Conservation (phyloP, 441 rosid genomes). For the Metrosideros polymorpha region DNA sequence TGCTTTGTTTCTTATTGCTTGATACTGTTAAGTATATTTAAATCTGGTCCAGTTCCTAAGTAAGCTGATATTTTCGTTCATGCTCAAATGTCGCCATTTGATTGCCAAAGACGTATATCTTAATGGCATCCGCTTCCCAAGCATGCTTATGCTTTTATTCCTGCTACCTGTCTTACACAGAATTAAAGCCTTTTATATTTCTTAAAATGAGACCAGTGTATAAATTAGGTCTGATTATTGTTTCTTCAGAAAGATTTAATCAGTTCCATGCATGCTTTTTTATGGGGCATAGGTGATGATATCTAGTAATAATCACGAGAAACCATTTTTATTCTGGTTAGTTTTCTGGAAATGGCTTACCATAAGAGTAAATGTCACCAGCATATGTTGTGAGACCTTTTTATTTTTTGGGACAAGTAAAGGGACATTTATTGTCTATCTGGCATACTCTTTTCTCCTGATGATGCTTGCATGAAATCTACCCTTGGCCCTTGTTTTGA, state of each 20-base stretch:
- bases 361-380: neutral
- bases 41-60: neutral
- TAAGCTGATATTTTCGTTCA: neutral
- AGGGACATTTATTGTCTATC: neutral
- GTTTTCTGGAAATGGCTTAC: neutral
- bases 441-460: neutral
- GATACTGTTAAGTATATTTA: neutral
- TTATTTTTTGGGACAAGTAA: neutral
- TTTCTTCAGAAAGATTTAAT: neutral
- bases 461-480: neutral
- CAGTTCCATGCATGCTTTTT: neutral
- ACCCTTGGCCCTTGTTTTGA: neutral
- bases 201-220: neutral
- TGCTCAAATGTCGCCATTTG: neutral
- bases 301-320: neutral
- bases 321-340: neutral
- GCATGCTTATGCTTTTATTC: neutral
- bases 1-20: neutral
- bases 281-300: neutral
- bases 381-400: too few relatives aligned
- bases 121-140: neutral
- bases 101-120: neutral
- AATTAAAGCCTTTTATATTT: neutral
- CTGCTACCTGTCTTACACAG: neutral
- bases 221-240: neutral